These are phyloP conservation scores for Phylloporus scabripes DNA, from an alignment of 768 basidiomycete genomes.

Conservation along the genomic window DNA sequence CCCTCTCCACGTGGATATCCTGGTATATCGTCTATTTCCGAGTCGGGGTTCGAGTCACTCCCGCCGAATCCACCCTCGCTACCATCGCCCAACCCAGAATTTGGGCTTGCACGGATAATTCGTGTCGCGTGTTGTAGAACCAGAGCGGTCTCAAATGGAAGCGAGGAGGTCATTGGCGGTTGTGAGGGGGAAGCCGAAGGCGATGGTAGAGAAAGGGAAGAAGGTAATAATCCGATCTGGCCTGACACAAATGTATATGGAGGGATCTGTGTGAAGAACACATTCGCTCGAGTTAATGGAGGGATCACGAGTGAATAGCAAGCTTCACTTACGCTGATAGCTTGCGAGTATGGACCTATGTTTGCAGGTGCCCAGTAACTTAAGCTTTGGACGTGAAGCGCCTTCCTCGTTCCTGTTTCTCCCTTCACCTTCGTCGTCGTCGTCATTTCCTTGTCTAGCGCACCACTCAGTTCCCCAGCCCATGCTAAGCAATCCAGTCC, in stretches of 20 bases:
- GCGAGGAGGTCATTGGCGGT: conserved; percentile 16
- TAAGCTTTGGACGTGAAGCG: conserved; percentile 89
- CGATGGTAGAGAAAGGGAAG: conserved; percentile 62
- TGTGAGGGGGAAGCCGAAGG: conserved; percentile 31
- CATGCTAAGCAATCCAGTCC: conserved; percentile 82
- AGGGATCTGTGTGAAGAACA: conserved; percentile 46
- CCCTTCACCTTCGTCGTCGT: conserved; percentile 5
- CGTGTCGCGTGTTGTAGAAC: conserved; percentile 75
- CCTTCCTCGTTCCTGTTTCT: conserved; percentile 45
- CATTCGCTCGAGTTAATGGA: not conserved
- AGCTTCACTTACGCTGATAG: conserved; percentile 58
- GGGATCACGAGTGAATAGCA: not conserved
- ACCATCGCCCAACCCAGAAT: conserved; percentile 33
- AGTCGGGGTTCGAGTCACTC: conserved; percentile 10
- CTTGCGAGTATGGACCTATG: conserved; percentile 97
- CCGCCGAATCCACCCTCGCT: conserved; percentile 24
- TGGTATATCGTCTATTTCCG: conserved; percentile 32
- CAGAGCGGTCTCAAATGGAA: conserved; percentile 65
- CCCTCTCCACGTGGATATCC: conserved; percentile 19
- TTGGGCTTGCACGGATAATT: conserved; percentile 53
- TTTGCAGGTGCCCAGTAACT: conserved; percentile 99
- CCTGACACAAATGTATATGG: conserved; percentile 86
- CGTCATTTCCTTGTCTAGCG: conserved; percentile 11
- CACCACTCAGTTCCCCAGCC: conserved; percentile 15
- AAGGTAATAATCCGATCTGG: conserved; percentile 88